Evolutionary conservation across 352 stramenopile species (phyloP).

Genomic region (Globisporangium alternatum): DNA sequence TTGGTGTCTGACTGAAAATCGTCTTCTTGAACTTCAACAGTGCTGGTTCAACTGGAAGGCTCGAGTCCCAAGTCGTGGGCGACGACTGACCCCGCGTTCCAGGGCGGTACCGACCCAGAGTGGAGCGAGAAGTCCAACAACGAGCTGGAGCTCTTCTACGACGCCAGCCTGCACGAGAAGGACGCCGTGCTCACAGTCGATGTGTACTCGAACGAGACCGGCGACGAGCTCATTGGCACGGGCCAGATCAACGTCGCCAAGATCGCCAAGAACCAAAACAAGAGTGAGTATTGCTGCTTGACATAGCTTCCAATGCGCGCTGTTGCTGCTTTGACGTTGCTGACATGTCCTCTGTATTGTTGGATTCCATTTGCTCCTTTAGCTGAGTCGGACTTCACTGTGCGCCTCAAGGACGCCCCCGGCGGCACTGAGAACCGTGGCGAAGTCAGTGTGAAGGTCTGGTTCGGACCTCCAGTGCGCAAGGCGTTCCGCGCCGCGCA

Average conservation of each 20-base stretch:
- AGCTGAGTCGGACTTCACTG: constrained; percentile 34
- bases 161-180: constrained; percentile 50
- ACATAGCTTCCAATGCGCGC: neutral
- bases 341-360: neutral
- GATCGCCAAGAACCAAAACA: constrained; percentile 41
- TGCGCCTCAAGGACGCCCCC: constrained; percentile 51
- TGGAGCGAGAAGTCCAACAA: constrained; percentile 72
- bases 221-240: constrained; percentile 71
- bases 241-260: constrained; percentile 48
- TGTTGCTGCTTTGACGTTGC: neutral
- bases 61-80: constrained; percentile 57
- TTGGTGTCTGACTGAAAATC: constrained; percentile 6
- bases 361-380: neutral
- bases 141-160: constrained; percentile 82
- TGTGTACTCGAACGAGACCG: constrained; percentile 70
- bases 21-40: constrained; percentile 21
- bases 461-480: constrained; percentile 74
- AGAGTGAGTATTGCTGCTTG: constrained; percentile 14
- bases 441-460: constrained; percentile 59
- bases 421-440: constrained; percentile 41
- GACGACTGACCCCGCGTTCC: constrained; percentile 62
- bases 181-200: constrained; percentile 55
- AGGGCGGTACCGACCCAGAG: constrained; percentile 56
- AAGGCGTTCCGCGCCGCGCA: constrained; percentile 76
- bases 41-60: constrained; percentile 67